Conservation (phyloP, 1,284 basidiomycete genomes). For the Ustilago tritici region DNA sequence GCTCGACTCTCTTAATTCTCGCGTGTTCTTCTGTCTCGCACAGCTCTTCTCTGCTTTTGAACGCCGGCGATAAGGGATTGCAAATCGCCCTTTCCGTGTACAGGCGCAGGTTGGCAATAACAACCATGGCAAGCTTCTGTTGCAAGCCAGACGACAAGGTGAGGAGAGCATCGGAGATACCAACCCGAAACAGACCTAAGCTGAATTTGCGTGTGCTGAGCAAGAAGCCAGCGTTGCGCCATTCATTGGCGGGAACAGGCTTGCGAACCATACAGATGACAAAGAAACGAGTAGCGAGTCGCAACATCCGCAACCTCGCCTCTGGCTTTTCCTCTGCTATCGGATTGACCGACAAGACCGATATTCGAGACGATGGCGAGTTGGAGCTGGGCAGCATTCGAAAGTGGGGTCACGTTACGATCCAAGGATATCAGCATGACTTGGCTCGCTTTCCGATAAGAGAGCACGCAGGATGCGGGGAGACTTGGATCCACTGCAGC, state of each 20-base stretch:
- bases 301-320: neutral
- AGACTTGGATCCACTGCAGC: neutral
- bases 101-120: neutral
- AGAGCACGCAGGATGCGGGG: neutral
- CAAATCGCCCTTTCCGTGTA: neutral
- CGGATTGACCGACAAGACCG: constrained; percentile 24
- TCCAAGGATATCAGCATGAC: neutral
- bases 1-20: neutral
- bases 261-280: neutral
- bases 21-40: neutral
- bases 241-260: neutral
- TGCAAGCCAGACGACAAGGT: neutral
- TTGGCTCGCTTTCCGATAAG: neutral
- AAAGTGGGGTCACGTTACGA: constrained; percentile 21
- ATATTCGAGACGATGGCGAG: neutral
- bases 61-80: constrained; percentile 3
- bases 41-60: constrained; percentile 8
- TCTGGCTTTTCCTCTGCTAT: neutral
- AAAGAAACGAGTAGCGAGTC: constrained; percentile 1
- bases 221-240: neutral
- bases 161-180: constrained; percentile 10
- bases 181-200: neutral
- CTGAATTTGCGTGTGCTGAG: neutral
- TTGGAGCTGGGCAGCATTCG: neutral
- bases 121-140: neutral